phyloP scores from a whole-genome alignment of 164 flowering plant species.

The Taxillus chinensis region DNA sequence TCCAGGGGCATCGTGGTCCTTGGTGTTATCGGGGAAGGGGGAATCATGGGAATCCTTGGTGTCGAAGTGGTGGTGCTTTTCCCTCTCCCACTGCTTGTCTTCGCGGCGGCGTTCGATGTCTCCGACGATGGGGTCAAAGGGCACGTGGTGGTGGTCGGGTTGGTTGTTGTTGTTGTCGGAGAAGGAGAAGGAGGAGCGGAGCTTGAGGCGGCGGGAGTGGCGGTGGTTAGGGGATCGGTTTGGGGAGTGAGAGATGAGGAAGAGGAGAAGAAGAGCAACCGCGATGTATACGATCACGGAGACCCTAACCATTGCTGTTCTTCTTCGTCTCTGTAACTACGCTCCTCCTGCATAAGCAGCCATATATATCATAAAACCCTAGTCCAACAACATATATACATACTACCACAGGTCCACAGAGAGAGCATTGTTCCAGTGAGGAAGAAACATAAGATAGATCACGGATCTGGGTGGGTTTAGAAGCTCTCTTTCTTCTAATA shows the following conservation, averaged over 20 bases:
- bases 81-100: conserved; percentile 75
- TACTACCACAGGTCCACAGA: no score
- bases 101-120: conserved; percentile 79
- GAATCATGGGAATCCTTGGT: conserved; percentile 11
- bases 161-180: conserved; percentile 8
- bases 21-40: not conserved
- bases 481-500: no score
- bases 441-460: no score
- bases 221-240: conserved; percentile 19
- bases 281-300: conserved; percentile 52
- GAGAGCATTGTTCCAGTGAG: no score
- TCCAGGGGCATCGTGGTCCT: conserved; percentile 23
- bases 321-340: not conserved
- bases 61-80: not conserved
- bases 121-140: conserved; percentile 90
- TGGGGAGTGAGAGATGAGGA: conserved; percentile 54
- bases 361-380: no score
- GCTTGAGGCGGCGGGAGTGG: conserved; percentile 59
- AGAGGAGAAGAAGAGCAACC: conserved; percentile 44
- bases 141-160: conserved; percentile 20
- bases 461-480: no score
- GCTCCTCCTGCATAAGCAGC: no score
- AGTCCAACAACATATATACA: no score
- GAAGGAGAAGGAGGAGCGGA: conserved; percentile 51
- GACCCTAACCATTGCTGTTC: conserved; percentile 26